phyloP scores from a whole-genome alignment of 768 basidiomycete genomes.

The Lactarius vividus region DNA sequence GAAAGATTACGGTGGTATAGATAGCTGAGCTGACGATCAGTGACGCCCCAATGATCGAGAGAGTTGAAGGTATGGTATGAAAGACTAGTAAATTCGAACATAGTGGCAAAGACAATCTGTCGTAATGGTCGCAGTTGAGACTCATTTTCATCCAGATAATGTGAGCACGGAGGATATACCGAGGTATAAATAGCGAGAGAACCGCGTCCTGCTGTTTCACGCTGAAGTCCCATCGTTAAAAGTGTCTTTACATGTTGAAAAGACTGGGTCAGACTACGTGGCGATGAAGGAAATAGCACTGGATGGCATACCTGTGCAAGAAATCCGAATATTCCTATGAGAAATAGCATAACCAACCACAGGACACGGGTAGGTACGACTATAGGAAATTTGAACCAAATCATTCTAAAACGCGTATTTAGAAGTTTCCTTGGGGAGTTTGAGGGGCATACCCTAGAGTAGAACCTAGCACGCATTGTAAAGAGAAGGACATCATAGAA shows the following conservation, averaged over 20 bases:
- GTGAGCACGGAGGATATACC: constrained; percentile 1
- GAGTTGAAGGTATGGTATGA: constrained; percentile 51
- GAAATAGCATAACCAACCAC: constrained; percentile 45
- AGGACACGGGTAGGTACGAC: constrained; percentile 46
- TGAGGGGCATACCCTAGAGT: constrained; percentile 33
- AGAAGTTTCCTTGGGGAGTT: neutral
- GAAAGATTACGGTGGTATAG: constrained; percentile 57
- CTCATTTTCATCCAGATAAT: neutral
- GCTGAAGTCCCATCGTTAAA: constrained; percentile 59
- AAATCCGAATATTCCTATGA: constrained; percentile 53
- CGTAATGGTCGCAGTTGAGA: neutral
- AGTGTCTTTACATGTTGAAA: constrained; percentile 39
- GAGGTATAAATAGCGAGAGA: constrained; percentile 60
- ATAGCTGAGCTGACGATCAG: constrained; percentile 64
- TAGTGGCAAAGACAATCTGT: constrained; percentile 51
- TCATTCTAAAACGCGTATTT: constrained; percentile 39
- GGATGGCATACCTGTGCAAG: constrained; percentile 38
- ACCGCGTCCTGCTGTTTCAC: constrained; percentile 63
- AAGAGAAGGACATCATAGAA: constrained; percentile 62
- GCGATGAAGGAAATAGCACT: neutral
- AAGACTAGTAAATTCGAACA: constrained; percentile 68
- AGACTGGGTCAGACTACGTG: neutral
- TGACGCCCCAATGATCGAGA: constrained; percentile 59
- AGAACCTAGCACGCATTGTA: constrained; percentile 48
- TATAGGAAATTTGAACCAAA: constrained; percentile 39